Conservation (phyloP, 331 rosid species). For the Erythrophleum ivorense region DNA sequence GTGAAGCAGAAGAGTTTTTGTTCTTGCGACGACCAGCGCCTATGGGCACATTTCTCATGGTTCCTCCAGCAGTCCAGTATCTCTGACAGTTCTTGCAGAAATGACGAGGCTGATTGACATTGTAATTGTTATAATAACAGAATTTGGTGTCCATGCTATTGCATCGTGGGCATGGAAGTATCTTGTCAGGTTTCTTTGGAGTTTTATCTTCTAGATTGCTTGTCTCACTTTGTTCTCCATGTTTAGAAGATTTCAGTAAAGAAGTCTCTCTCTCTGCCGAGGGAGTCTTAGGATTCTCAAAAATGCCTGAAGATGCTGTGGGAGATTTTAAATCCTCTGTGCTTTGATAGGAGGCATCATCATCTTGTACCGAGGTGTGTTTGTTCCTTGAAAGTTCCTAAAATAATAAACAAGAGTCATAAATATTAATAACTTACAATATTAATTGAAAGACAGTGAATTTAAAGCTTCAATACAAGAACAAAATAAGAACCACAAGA, state of each 20-base stretch:
- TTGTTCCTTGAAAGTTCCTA: conserved; percentile 64
- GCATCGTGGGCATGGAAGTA: conserved; percentile 87
- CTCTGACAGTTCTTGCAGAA: conserved; percentile 94
- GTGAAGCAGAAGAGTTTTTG: conserved; percentile 62
- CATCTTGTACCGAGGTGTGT: conserved; percentile 44
- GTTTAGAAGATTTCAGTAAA: conserved; percentile 56
- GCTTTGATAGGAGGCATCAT: conserved; percentile 44
- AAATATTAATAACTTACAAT: conserved; percentile 13
- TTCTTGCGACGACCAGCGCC: conserved; percentile 94
- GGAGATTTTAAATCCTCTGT: conserved; percentile 55
- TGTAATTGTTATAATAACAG: conserved; percentile 89
- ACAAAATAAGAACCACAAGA: neutral
- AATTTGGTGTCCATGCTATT: conserved; percentile 90
- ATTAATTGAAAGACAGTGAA: conserved; percentile 21
- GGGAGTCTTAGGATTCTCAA: conserved; percentile 63
- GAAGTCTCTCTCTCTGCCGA: conserved; percentile 66
- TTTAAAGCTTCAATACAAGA: conserved; percentile 4
- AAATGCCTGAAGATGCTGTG: conserved; percentile 51
- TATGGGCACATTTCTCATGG: conserved; percentile 86
- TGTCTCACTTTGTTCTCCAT: conserved; percentile 68
- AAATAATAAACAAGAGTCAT: conserved; percentile 41
- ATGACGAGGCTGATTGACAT: conserved; percentile 91
- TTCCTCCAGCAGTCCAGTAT: conserved; percentile 97
- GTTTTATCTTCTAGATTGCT: conserved; percentile 67
- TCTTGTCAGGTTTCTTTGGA: conserved; percentile 78